Base-by-base conservation (phyloP, 192 early-diverging fungal genomes). In the Umbelopsis ramanniana region DNA sequence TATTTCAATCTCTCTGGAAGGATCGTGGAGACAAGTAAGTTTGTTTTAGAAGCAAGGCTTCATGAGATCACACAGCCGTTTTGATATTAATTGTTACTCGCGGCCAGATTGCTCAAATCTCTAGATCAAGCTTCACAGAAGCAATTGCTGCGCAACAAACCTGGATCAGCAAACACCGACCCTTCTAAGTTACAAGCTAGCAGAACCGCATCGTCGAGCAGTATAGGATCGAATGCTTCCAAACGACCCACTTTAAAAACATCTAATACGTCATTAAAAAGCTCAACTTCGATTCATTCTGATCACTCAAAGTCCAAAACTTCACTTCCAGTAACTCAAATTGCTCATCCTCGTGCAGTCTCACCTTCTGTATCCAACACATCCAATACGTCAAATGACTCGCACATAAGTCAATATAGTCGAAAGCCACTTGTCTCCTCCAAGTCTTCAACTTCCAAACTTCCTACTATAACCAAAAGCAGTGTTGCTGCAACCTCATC, bases 21-120 rank as follows among this genome's bases (percentile, higher is more conserved):
- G 83, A 81, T 12, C 71, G 76, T 37, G 80, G 77, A 38, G 83
- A 81, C 67, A 60, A 55, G 75, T 79, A 77, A 76, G 78, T 33
- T 23, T 12, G 1, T 3, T 43, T 15, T 40, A 46, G n/a, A 40
- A 40, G 23, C 23, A 10, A 29, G 29, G 29, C 1, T 29, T 43
- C 40, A 1, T 43, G 6, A 43, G 40, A 43, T 43, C 40, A 43
- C 40, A 12, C 40, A 43, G 2, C 0, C 40, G 40, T 11, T 43
- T 43, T 43, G 40, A 43, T 11, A 43, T 43, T 43, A 43, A 43
- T 43, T 43, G 22, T 23, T 68, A 46, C 23, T 15, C 33, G 46
- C 53, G n/a, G 35, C 9, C 45, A 68, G 48, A 38, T 68, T 63
- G 57, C 33, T 63, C 4, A 63, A 63, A 37, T 63, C 57, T 0